phyloP scores from a whole-genome alignment of 371 early-diverging fungal species.

The Batkoa obscura region DNA sequence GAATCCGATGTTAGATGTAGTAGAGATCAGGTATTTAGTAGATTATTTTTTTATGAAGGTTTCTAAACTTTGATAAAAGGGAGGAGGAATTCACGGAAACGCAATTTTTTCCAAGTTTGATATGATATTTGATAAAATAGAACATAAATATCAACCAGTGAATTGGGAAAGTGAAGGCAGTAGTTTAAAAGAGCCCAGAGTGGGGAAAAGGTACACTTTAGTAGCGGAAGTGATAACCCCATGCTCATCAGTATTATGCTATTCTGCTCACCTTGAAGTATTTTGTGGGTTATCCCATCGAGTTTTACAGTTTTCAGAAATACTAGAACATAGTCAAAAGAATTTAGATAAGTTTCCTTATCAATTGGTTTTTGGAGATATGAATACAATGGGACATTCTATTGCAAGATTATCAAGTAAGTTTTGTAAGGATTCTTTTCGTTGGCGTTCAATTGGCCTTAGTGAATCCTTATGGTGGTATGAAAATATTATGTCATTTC shows the following conservation, averaged over 20 bases:
- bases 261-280: conserved; percentile 59
- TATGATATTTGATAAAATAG: conserved; percentile 32
- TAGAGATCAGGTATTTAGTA: neutral
- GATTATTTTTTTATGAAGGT: neutral
- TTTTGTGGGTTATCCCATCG: conserved; percentile 53
- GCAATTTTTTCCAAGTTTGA: conserved; percentile 53
- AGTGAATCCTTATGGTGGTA: conserved; percentile 60
- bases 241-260: conserved; percentile 26
- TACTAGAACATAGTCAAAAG: conserved; percentile 31
- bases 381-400: conserved; percentile 68
- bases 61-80: conserved; percentile 21
- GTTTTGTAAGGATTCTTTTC: conserved; percentile 42
- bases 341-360: conserved; percentile 22
- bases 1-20: conserved; percentile 26
- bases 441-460: conserved; percentile 35
- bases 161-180: conserved; percentile 53
- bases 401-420: conserved; percentile 46
- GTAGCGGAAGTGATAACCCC: conserved; percentile 13
- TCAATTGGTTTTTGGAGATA: conserved; percentile 54
- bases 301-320: conserved; percentile 39
- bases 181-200: conserved; percentile 37
- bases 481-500: conserved; percentile 23
- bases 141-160: conserved; percentile 42
- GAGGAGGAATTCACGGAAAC: conserved; percentile 68
- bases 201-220: conserved; percentile 10